phyloP scores from a whole-genome alignment of 257 asterid species.

The Handroanthus guayacan region DNA sequence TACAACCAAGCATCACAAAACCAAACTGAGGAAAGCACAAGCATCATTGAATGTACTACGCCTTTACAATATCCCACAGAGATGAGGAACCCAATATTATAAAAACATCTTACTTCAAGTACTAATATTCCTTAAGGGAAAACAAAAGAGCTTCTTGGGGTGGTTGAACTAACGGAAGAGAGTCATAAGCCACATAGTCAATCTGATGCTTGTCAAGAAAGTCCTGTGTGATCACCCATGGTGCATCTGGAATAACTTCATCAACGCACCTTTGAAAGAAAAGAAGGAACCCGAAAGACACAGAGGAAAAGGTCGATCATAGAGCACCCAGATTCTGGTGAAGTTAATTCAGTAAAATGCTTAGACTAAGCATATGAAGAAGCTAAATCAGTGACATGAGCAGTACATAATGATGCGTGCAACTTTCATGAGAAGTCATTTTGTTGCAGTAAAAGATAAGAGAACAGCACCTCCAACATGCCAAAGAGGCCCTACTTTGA shows the following conservation, averaged over 20 bases:
- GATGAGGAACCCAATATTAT: background rate
- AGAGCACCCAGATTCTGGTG: background rate
- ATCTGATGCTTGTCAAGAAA: constrained; percentile 77
- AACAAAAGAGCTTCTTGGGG: constrained; percentile 14
- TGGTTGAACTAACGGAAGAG: constrained; percentile 77
- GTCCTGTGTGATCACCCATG: constrained; percentile 80
- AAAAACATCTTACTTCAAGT: background rate
- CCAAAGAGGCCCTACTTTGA: background rate
- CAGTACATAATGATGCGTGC: background rate
- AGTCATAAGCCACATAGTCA: constrained; percentile 84
- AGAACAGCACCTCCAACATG: background rate
- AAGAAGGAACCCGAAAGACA: constrained; percentile 1
- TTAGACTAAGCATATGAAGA: background rate
- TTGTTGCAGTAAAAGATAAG: background rate
- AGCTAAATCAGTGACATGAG: background rate
- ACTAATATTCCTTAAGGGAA: background rate
- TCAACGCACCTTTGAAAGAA: constrained; percentile 76
- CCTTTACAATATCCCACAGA: background rate
- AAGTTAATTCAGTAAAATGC: background rate
- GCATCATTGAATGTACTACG: too few relatives aligned
- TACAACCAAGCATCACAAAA: background rate
- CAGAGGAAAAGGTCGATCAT: constrained; percentile 11
- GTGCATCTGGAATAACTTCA: constrained; percentile 90
- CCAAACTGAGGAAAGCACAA: background rate
- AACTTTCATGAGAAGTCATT: background rate